These are phyloP conservation scores for Tillandsia leiboldiana DNA, from an alignment of 176 grass and related monocot species.

Conservation along the genomic window DNA sequence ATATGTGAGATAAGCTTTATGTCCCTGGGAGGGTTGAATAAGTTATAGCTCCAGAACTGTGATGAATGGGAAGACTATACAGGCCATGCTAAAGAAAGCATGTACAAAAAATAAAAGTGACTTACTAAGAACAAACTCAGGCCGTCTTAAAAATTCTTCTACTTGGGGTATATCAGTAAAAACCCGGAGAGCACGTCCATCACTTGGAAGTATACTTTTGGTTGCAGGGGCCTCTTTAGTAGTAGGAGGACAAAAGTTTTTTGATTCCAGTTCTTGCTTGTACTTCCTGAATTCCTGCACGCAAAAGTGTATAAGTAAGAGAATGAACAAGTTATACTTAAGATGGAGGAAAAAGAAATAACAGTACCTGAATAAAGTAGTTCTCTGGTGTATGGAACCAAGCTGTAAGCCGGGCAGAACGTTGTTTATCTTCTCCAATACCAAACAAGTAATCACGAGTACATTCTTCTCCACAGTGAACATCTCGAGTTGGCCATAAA, in stretches of 20 bases:
- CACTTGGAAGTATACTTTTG: constrained; percentile 46
- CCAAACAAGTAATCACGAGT: constrained; percentile 86
- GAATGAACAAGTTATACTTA: constrained; percentile 6
- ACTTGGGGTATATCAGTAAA: constrained; percentile 88
- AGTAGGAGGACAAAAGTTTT: constrained; percentile 25
- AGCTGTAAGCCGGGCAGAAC: constrained; percentile 92
- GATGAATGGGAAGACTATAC: neutral
- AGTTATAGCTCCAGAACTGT: neutral
- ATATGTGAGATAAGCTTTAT: no score
- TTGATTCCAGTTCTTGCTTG: constrained; percentile 55
- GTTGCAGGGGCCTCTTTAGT: constrained; percentile 11
- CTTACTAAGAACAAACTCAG: constrained; percentile 95
- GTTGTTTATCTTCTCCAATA: constrained; percentile 72
- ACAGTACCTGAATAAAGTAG: constrained; percentile 75
- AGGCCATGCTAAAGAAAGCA: neutral
- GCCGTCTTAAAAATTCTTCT: constrained; percentile 72
- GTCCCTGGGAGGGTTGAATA: no score
- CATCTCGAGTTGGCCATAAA: constrained; percentile 65
- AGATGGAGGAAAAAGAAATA: neutral
- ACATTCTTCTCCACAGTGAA: constrained; percentile 74
- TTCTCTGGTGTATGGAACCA: constrained; percentile 94
- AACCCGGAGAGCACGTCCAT: constrained; percentile 50
- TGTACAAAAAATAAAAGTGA: neutral
- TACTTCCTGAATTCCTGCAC: constrained; percentile 71
- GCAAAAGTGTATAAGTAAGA: constrained; percentile 6